These are phyloP conservation scores for Handroanthus guayacan DNA, from an alignment of 257 asterid species.

Conservation along the genomic window DNA sequence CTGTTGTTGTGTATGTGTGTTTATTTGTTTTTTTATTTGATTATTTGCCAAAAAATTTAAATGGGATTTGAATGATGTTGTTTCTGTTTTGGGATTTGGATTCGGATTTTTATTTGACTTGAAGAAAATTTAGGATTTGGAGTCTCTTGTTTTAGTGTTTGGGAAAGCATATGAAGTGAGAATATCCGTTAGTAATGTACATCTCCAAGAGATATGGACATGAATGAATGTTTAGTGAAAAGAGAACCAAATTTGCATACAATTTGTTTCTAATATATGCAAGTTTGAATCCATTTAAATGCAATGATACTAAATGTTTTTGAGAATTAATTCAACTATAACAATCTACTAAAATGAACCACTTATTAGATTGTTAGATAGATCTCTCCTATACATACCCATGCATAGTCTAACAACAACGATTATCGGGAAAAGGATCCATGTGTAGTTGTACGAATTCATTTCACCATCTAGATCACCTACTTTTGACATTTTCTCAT, in stretches of 20 bases:
- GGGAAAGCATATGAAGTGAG: conserved; percentile 12
- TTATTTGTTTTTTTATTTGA: background rate
- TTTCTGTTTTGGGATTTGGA: background rate
- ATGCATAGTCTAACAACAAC: too few species aligned
- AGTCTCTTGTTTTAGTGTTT: background rate
- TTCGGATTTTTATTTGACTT: background rate
- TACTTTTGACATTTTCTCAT: too few species aligned
- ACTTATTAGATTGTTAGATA: too few species aligned
- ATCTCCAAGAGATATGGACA: background rate
- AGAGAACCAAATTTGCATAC: background rate
- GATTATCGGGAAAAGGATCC: too few species aligned
- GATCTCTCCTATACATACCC: too few species aligned
- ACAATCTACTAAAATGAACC: too few species aligned
- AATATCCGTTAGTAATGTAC: background rate
- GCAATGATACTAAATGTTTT: too few species aligned
- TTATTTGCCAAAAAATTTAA: background rate
- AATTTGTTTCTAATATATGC: background rate
- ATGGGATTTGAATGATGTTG: background rate
- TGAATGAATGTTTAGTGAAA: conserved; percentile 14
- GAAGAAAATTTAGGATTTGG: background rate
- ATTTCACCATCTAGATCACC: too few species aligned
- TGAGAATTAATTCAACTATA: too few species aligned
- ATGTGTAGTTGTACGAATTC: too few species aligned
- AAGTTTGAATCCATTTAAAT: too few species aligned
- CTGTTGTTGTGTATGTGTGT: background rate